Percentiles rank a stretch among this genome's conserved stretches.
Evolutionary conservation across 2,329 filamentous ascomycete species (phyloP).

Genomic region (Botrytis sinoallii): DNA sequence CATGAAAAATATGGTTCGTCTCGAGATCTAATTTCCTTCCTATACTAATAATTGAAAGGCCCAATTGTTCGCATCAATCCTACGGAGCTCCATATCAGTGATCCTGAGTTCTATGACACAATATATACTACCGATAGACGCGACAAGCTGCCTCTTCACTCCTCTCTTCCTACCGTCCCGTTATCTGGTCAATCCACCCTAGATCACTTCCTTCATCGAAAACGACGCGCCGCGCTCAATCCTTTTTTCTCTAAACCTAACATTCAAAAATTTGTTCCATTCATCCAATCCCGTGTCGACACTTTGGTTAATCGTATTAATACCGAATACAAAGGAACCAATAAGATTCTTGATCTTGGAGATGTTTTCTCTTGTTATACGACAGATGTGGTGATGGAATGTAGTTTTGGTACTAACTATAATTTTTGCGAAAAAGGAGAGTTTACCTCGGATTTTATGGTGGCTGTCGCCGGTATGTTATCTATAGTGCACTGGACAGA

Average conservation of each 20-base stretch:
- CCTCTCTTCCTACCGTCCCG: constrained; percentile 8
- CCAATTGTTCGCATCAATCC: constrained; percentile 41
- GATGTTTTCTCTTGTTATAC: constrained; percentile 11
- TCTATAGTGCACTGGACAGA: constrained; percentile 5
- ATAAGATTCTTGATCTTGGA: constrained; percentile 1
- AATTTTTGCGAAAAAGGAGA: constrained; percentile 1
- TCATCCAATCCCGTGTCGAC: constrained; percentile 13
- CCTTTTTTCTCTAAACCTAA: constrained; percentile 29
- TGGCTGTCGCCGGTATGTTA: not conserved
- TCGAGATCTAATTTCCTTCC: too few species aligned
- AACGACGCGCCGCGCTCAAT: constrained; percentile 26
- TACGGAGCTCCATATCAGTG: constrained; percentile 41
- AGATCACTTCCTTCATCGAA: constrained; percentile 27
- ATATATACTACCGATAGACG: constrained; percentile 37
- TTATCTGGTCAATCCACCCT: constrained; percentile 21
- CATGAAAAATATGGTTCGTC: constrained; percentile 41
- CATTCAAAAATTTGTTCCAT: constrained; percentile 11
- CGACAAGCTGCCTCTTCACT: constrained; percentile 21
- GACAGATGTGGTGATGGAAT: constrained; percentile 33
- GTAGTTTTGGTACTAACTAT: constrained; percentile 22
- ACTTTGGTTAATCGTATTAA: not conserved
- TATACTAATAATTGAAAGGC: not conserved
- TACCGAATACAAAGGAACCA: constrained; percentile 7
- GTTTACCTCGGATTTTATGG: constrained; percentile 10
- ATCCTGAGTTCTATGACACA: constrained; percentile 41